A percentile compares a stretch with the other conserved stretches of the same genome.
Evolutionary conservation across 148 eudicot genomes (phyloP).

Genomic region (Chenopodium quinoa): DNA sequence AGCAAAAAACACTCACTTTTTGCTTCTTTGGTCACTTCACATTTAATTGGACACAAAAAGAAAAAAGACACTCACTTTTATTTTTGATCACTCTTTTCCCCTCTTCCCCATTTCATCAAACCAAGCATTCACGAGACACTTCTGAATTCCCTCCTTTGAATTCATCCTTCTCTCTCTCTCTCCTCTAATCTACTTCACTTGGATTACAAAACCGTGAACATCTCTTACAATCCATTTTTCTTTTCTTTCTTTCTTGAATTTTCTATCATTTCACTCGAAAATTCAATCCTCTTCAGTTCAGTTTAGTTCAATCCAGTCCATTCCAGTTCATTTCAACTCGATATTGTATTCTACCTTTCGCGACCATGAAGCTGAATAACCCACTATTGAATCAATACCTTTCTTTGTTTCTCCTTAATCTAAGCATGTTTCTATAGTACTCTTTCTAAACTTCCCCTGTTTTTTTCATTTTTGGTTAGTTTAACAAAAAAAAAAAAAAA

Average conservation of each 20-base stretch:
- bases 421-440: background rate
- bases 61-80: background rate
- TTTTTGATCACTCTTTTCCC: conserved; percentile 8
- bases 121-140: conserved; percentile 61
- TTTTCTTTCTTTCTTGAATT: conserved; percentile 19
- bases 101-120: conserved; percentile 29
- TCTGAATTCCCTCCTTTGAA: conserved; percentile 46
- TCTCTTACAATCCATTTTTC: conserved; percentile 14
- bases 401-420: conserved; percentile 1
- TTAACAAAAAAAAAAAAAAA: background rate
- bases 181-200: conserved; percentile 21
- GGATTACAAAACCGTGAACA: conserved; percentile 33
- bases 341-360: conserved; percentile 23
- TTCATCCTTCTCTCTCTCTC: conserved; percentile 23
- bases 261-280: conserved; percentile 9
- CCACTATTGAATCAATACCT: background rate
- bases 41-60: conserved; percentile 15
- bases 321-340: background rate
- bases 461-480: background rate
- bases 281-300: background rate
- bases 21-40: conserved; percentile 13
- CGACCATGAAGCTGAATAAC: conserved; percentile 26
- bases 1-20: conserved; percentile 2
- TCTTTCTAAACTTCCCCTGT: conserved; percentile 15
- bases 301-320: background rate